Percentiles rank a stretch among this genome's conserved stretches.
These are phyloP conservation scores for Trichophyton verrucosum DNA, from an alignment of 2,329 filamentous ascomycete genomes.

Conservation along the genomic window DNA sequence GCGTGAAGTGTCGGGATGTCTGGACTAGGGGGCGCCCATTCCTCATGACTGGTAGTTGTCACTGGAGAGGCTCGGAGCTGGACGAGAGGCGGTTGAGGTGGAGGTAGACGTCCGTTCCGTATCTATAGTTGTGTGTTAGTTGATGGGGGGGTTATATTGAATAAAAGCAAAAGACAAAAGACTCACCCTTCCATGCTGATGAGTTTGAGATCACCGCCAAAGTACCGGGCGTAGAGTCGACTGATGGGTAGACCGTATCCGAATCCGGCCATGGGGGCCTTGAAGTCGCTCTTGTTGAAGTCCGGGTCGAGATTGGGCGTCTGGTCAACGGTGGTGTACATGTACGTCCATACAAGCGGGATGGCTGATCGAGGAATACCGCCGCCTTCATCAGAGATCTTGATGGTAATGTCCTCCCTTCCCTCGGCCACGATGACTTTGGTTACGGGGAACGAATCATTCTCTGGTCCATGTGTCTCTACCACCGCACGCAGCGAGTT, in stretches of 20 bases:
- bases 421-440: constrained; percentile 97
- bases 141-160: constrained; percentile 8
- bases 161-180: constrained; percentile 10
- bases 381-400: constrained; percentile 91
- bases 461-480: constrained; percentile 86
- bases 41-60: constrained; percentile 78
- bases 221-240: constrained; percentile 87
- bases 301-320: constrained; percentile 92
- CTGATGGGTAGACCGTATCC: constrained; percentile 96
- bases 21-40: constrained; percentile 44
- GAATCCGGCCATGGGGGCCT: constrained; percentile 97
- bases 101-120: constrained; percentile 96
- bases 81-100: constrained; percentile 92
- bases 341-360: constrained; percentile 98
- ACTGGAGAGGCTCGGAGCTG: constrained; percentile 93
- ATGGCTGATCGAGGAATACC: constrained; percentile 89
- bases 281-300: constrained; percentile 98
- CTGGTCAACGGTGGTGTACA: constrained; percentile 97
- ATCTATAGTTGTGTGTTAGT: constrained; percentile 42
- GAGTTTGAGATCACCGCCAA: constrained; percentile 90
- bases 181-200: constrained; percentile 98
- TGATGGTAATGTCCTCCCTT: constrained; percentile 98
- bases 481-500: constrained; percentile 96
- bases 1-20: constrained; percentile 29
- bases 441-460: constrained; percentile 89